Base-by-base conservation (phyloP, 2,329 filamentous ascomycete genomes). In the Biscogniauxia mediterranea region DNA sequence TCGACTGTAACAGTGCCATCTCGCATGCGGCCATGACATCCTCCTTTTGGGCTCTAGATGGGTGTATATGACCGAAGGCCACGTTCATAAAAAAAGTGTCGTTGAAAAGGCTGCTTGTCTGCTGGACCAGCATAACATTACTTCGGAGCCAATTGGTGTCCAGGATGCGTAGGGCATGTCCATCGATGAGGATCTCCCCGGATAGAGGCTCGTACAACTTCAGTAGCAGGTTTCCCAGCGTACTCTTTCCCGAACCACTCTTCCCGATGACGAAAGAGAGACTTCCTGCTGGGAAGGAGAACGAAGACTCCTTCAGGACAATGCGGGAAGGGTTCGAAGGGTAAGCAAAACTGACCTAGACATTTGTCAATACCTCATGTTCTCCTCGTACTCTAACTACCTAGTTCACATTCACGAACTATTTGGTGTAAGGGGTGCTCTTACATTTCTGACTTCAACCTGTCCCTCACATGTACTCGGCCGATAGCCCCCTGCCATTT, bases 201-300 rank as follows among this genome's bases (percentile, higher is more conserved):
- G 77, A 77, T 0, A 77, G 74, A 0, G 91, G 85, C 6, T 85
- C 79, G 70, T 97, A 97, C 68, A 96, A 90, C 13, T 88, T 85
- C 56, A 93, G 81, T 0, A 98, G 80, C 0, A 98, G 81, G 70
- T 92, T 92, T 1, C 89, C 88, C 1, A 98, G 71, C 0, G 94
- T 98, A 68, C 92, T 97, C 74, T 98, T 98, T 0, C 94, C 94
- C 1, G 92, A 97, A 0, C 95, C 95, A 70, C 92, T 97, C 69
- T 83, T 85, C 0, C 94, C 95, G 55, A 97, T 85, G 1, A 98
- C 81, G 70, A 95, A 97, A 0, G 88, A 92, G 2, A 89, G 86
- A 63, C 90, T 81, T 0, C 90, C 89, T 0, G 89, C 81, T 0
- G 87, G 84, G 60, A 98, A 94, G 65, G 81, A 84, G 63, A 97